Percentiles rank a stretch among this genome's conserved stretches.
phyloP scores from a whole-genome alignment of 495 filamentous ascomycete genomes.

The Podospora appendiculata region DNA sequence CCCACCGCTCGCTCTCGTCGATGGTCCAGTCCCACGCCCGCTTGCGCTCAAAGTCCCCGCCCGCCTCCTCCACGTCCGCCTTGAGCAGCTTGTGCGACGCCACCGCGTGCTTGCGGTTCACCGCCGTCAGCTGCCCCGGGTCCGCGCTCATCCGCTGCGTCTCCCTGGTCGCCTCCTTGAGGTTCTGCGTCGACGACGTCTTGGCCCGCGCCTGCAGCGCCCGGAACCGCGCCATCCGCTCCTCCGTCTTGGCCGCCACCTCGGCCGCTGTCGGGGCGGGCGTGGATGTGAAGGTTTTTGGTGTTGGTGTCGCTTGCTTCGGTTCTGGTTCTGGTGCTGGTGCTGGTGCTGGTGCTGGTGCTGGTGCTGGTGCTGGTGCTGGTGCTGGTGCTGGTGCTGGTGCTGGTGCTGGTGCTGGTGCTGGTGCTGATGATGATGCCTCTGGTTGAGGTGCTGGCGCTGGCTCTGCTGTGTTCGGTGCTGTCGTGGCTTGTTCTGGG shows the following conservation, averaged over 20 bases:
- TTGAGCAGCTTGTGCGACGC: slow-evolving; percentile 91
- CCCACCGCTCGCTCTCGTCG: slow-evolving; percentile 91
- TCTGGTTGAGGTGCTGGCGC: background rate
- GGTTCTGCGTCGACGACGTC: slow-evolving; percentile 65
- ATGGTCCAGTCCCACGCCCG: slow-evolving; percentile 98
- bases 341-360: slow-evolving; percentile 1
- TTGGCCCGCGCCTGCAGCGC: slow-evolving; percentile 80
- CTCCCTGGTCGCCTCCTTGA: slow-evolving; percentile 77
- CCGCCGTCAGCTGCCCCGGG: slow-evolving; percentile 58
- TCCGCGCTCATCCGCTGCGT: slow-evolving; percentile 73
- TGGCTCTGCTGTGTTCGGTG: background rate
- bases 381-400: background rate
- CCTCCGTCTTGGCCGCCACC: slow-evolving; percentile 42
- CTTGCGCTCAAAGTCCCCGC: slow-evolving; percentile 94
- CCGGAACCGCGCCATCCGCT: slow-evolving; percentile 66
- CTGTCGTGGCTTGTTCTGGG: background rate
- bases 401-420: background rate
- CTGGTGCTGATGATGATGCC: too few relatives aligned
- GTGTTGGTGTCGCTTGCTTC: background rate
- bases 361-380: background rate
- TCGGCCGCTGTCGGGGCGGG: slow-evolving; percentile 14
- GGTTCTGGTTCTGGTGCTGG: slow-evolving; percentile 3
- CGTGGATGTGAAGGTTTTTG: background rate
- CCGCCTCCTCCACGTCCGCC: slow-evolving; percentile 74
- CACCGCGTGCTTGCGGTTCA: slow-evolving; percentile 74